Evolutionary conservation across 257 asterid genomes (phyloP).

Genomic region (Haberlea rhodopensis): DNA sequence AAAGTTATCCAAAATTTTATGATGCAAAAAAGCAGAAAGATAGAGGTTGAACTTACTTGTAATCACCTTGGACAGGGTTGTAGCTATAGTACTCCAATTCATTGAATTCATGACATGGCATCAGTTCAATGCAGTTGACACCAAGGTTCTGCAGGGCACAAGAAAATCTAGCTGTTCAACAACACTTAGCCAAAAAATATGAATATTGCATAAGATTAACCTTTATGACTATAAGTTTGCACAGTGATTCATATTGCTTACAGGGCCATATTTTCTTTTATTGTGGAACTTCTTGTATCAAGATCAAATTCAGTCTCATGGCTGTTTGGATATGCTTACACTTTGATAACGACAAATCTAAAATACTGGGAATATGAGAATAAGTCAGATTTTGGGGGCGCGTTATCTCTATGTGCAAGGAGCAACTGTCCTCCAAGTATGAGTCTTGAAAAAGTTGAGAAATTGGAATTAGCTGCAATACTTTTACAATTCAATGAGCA

Average conservation of each 20-base stretch:
- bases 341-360: neutral
- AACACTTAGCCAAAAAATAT: slow-evolving; percentile 9
- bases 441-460: slow-evolving; percentile 15
- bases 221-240: neutral
- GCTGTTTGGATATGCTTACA: neutral
- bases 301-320: neutral
- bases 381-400: neutral
- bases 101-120: slow-evolving; percentile 99
- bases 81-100: slow-evolving; percentile 93
- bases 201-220: slow-evolving; percentile 11
- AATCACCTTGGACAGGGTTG: slow-evolving; percentile 83
- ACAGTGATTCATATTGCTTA: neutral
- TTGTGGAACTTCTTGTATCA: neutral
- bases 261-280: neutral
- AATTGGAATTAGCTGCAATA: neutral
- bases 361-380: neutral
- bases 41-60: slow-evolving; percentile 58
- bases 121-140: slow-evolving; percentile 94
- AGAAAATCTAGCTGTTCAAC: slow-evolving; percentile 19
- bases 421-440: slow-evolving; percentile 3
- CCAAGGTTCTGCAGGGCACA: slow-evolving; percentile 79
- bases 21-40: slow-evolving; percentile 24
- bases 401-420: neutral
- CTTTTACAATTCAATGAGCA: slow-evolving; percentile 2
- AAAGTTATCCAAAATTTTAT: slow-evolving; percentile 13